Conservation (phyloP, 352 stramenopile species). For the Globisporangium irregulare region DNA sequence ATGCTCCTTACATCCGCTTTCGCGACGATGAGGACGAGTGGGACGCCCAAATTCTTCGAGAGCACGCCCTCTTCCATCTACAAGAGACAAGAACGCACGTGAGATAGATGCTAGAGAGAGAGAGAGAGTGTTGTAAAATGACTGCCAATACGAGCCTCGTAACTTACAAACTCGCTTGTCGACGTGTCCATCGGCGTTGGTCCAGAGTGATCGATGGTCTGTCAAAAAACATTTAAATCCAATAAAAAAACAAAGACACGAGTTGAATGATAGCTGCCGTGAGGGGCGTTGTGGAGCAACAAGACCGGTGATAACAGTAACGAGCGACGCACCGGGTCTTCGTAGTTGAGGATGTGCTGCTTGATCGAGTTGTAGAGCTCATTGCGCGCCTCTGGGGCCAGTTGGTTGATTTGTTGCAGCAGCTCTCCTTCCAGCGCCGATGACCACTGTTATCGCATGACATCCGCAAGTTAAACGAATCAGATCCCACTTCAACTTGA, state of each 20-base stretch:
- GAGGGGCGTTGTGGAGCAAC: background rate
- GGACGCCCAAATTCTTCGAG: conserved; percentile 76
- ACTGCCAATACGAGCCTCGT: background rate
- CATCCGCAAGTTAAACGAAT: background rate
- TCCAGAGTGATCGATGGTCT: conserved; percentile 58
- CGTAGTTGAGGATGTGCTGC: conserved; percentile 72
- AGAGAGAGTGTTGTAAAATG: background rate
- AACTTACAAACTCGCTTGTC: conserved; percentile 65
- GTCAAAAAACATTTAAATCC: background rate
- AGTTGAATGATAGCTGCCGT: background rate
- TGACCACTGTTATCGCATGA: conserved; percentile 41
- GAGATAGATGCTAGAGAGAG: background rate
- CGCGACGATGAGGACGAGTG: conserved; percentile 65
- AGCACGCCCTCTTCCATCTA: conserved; percentile 78
- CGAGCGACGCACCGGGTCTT: conserved; percentile 56
- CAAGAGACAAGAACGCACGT: background rate
- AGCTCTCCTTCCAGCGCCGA: conserved; percentile 70
- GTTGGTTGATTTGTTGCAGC: conserved; percentile 67
- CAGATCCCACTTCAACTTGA: background rate
- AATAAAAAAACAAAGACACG: background rate
- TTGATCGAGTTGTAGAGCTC: conserved; percentile 66
- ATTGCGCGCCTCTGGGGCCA: conserved; percentile 43
- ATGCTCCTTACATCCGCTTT: conserved; percentile 61
- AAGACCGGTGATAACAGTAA: background rate
- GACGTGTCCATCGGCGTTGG: conserved; percentile 53